Evolutionary conservation across 192 early-diverging fungal species (phyloP).

Genomic region (Geosiphon pyriformis): DNA sequence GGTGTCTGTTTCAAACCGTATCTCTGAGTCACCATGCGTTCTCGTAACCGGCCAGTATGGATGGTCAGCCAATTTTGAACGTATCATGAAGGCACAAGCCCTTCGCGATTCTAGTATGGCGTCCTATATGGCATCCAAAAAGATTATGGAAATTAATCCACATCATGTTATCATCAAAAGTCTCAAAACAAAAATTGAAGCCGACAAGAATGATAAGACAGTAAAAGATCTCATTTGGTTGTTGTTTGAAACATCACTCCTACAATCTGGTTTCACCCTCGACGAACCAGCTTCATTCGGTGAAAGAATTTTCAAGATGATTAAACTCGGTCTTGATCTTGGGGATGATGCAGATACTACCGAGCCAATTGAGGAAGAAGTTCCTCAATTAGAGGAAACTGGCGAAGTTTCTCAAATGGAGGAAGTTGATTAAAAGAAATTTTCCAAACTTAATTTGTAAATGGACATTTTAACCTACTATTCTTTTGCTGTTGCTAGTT

Average conservation of each 20-base stretch:
- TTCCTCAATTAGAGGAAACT: background rate
- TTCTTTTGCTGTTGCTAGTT: too few species aligned
- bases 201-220: constrained; percentile 98
- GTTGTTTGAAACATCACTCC: constrained; percentile 91
- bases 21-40: constrained; percentile 96
- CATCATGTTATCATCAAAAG: constrained; percentile 91
- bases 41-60: constrained; percentile 98
- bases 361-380: constrained; percentile 10
- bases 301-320: constrained; percentile 97
- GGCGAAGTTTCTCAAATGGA: constrained; percentile 22
- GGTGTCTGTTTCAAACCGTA: constrained; percentile 81
- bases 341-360: constrained; percentile 66
- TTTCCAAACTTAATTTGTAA: background rate
- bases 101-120: constrained; percentile 98
- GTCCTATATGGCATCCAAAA: constrained; percentile 99
- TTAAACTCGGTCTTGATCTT: constrained; percentile 95
- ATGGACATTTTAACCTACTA: constrained; percentile 4
- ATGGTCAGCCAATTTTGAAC: constrained; percentile 99
- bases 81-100: constrained; percentile 99
- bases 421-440: constrained; percentile 12
- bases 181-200: constrained; percentile 86
- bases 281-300: constrained; percentile 93
- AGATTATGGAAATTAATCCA: constrained; percentile 98
- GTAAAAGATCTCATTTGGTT: constrained; percentile 95
- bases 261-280: constrained; percentile 95